phyloP scores from a whole-genome alignment of 345 rosid genomes.

The Euphorbia tirucalli region DNA sequence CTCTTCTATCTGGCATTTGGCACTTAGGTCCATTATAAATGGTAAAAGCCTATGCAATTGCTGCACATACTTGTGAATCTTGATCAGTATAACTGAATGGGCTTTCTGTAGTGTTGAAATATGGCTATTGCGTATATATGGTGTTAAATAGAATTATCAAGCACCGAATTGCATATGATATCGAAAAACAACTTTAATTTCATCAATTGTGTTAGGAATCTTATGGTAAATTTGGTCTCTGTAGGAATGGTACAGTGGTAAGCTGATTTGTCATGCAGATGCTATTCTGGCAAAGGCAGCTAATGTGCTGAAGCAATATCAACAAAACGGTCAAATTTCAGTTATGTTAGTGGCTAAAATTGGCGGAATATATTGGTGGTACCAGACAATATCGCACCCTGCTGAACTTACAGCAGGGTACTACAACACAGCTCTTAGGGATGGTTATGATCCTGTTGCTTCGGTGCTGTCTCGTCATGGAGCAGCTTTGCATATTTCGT shows the following conservation, averaged over 20 bases:
- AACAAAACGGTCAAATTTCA: conserved; percentile 41
- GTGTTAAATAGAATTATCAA: not conserved
- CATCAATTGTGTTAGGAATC: not conserved
- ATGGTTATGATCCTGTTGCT: conserved; percentile 64
- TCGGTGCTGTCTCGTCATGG: conserved; percentile 64
- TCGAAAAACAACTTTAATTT: not conserved
- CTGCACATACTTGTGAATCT: not conserved
- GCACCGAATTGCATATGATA: not conserved
- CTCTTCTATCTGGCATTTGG: not conserved
- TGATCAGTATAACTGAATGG: not conserved
- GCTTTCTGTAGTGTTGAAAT: not conserved
- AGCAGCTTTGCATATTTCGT: conserved; percentile 65
- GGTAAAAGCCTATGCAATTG: not conserved
- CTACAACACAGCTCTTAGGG: conserved; percentile 57
- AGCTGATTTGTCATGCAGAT: conserved; percentile 70
- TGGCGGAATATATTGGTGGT: conserved; percentile 71
- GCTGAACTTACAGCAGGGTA: conserved; percentile 65
- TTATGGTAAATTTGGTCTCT: conserved; percentile 14
- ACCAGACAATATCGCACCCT: conserved; percentile 56
- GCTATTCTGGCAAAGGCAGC: conserved; percentile 64
- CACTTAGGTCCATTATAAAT: not conserved
- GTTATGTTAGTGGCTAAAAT: conserved; percentile 58
- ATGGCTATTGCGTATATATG: not conserved
- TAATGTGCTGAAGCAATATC: conserved; percentile 41
- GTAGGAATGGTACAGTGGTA: conserved; percentile 75